A percentile compares a stretch with the other conserved stretches of the same genome.
These are phyloP conservation scores for Phyllosticta citrichinensis DNA, from an alignment of 2,329 filamentous ascomycete species.

Conservation along the genomic window DNA sequence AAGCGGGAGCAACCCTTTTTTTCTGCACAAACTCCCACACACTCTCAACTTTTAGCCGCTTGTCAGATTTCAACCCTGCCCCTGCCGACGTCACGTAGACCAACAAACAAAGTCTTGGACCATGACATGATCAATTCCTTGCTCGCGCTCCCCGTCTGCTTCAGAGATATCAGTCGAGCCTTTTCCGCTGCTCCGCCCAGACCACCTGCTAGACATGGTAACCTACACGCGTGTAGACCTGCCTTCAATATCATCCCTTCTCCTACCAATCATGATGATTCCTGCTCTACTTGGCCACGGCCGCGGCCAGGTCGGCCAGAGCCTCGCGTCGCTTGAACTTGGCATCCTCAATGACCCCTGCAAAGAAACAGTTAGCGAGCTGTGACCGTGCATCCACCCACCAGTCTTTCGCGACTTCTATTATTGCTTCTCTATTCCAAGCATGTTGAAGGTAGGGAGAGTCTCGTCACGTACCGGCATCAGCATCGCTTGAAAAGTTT, in stretches of 20 bases:
- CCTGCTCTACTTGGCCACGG: conserved; percentile 20
- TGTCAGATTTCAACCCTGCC: neutral
- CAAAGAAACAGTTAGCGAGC: conserved; percentile 8
- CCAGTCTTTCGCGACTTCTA: neutral
- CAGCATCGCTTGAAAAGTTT: conserved; percentile 61
- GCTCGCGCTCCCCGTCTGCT: neutral
- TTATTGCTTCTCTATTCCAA: neutral
- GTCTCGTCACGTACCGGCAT: conserved; percentile 46
- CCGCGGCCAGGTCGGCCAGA: conserved; percentile 53
- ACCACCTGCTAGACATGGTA: neutral
- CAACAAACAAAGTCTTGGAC: neutral
- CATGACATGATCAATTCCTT: neutral
- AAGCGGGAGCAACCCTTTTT: neutral
- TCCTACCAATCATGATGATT: neutral
- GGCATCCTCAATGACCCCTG: conserved; percentile 62
- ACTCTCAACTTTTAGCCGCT: neutral
- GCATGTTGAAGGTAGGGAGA: neutral
- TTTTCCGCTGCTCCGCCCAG: neutral
- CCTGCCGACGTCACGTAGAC: neutral
- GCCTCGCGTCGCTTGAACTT: conserved; percentile 69
- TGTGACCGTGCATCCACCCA: neutral
- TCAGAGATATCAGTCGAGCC: neutral
- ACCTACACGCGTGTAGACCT: neutral
- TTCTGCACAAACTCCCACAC: neutral
- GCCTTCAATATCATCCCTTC: neutral